Evolutionary conservation across 345 rosid species (phyloP).

Genomic region (Heritiera littoralis): DNA sequence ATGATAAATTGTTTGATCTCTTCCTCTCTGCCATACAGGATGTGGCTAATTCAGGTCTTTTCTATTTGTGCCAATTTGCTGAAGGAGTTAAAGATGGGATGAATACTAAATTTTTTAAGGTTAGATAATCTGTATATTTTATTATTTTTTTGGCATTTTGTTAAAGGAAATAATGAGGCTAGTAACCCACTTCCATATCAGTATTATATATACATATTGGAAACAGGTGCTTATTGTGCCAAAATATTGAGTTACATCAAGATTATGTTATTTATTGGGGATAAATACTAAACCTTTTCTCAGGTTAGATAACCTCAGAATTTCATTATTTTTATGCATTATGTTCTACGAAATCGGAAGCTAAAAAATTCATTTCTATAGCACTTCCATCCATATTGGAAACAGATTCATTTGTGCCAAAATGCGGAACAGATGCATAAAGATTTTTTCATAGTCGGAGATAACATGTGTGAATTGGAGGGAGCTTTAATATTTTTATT

Average conservation of each 20-base stretch:
- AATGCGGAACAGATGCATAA: background rate
- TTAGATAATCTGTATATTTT: constrained; percentile 25
- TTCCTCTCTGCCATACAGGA: constrained; percentile 43
- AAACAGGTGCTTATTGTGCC: background rate
- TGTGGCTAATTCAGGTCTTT: constrained; percentile 69
- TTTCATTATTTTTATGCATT: background rate
- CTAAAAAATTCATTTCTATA: background rate
- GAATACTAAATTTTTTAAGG: constrained; percentile 51
- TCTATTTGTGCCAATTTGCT: constrained; percentile 69
- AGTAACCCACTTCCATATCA: background rate
- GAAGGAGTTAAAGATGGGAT: constrained; percentile 57
- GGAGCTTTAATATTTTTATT: background rate
- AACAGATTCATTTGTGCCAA: background rate
- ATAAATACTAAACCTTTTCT: constrained; percentile 4
- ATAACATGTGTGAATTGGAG: background rate
- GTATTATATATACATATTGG: background rate
- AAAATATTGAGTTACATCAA: background rate
- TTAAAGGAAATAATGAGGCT: background rate
- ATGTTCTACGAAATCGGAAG: background rate
- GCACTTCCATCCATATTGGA: background rate
- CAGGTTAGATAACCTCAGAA: background rate
- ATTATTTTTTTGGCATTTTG: background rate
- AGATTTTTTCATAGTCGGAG: background rate
- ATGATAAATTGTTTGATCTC: constrained; percentile 7
- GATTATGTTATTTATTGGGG: background rate